Evolutionary conservation across 2,329 filamentous ascomycete genomes (phyloP).

Genomic region (Helminthosporium solani): DNA sequence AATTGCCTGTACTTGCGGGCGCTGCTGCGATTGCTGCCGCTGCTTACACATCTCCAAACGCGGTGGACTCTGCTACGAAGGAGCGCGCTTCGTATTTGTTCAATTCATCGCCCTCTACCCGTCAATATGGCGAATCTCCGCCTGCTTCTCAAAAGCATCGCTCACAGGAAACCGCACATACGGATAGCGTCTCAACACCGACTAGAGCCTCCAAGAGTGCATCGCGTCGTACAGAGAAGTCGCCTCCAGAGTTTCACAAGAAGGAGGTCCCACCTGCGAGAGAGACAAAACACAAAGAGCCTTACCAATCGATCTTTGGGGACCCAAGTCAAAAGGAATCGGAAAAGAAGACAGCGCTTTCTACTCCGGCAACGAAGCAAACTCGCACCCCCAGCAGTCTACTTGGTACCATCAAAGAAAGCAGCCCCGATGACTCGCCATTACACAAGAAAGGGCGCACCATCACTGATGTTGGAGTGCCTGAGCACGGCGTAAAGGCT

Average conservation of each 20-base stretch:
- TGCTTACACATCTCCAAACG: slow-evolving; percentile 22
- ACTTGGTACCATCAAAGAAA: slow-evolving; percentile 57
- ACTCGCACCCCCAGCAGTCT: slow-evolving; percentile 32
- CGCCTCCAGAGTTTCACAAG: slow-evolving; percentile 4
- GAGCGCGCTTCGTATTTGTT: slow-evolving; percentile 40
- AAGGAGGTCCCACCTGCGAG: slow-evolving; percentile 13
- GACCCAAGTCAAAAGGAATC: slow-evolving; percentile 31
- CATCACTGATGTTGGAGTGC: slow-evolving; percentile 45
- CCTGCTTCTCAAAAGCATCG: slow-evolving; percentile 21
- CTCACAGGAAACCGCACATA: slow-evolving; percentile 11
- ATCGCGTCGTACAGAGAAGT: slow-evolving; percentile 9
- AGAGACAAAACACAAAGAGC: slow-evolving; percentile 18
- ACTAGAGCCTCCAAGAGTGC: slow-evolving; percentile 9
- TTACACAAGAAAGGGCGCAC: slow-evolving; percentile 46
- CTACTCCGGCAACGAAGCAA: slow-evolving; percentile 29
- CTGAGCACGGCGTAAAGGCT: slow-evolving; percentile 47
- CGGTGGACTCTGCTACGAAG: slow-evolving; percentile 38
- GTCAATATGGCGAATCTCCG: slow-evolving; percentile 33
- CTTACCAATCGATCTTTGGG: slow-evolving; percentile 37
- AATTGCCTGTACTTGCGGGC: slow-evolving; percentile 12
- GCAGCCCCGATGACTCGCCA: slow-evolving; percentile 45
- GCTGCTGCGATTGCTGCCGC: not conserved
- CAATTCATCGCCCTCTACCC: slow-evolving; percentile 40
- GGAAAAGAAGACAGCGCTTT: slow-evolving; percentile 14
- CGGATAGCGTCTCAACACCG: slow-evolving; percentile 1